Base-by-base conservation (phyloP, 2,329 filamentous ascomycete genomes). In the Epichloe elymi region DNA sequence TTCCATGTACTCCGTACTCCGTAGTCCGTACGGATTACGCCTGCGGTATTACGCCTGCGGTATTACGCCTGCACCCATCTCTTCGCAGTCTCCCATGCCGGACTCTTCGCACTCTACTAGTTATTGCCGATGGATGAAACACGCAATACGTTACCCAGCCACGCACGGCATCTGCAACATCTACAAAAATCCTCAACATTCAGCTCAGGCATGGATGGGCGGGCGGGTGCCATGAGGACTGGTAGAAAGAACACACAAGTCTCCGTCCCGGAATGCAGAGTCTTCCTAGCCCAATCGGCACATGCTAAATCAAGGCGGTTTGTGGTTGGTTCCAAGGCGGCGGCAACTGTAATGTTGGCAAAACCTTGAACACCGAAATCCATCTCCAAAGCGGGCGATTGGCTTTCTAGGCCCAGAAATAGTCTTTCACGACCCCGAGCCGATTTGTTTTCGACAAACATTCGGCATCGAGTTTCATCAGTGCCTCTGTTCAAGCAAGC, bases 361-460 rank as follows among this genome's bases (percentile, higher is more conserved):
- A 46, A 36, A 46, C 14, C 26, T 46, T 23, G 26, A 19, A 8
- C 12, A 12, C 11, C 11, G 26, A 20, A 20, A 46, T 35, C 11
- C 3, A 37, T 20, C 30, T 20, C 44, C 33, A 36, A 15, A 36
- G 30, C 33, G 44, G 30, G n/a, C 14, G 37, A 46, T 23, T 10
- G 35, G 36, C 36, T 45, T 44, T 37, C 26, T 12, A 6, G 3
- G 33, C 30, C 15, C 33, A 8, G n/a, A n/a, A 46, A 38, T 38
- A 33, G 45, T n/a, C 45, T 20, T 46, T 30, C 45, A 19, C 15
- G 19, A 37, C 36, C 46, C 37, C 61, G 60, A 63, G 59, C 63
- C 61, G 54, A 53, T 10, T 44, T 3, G 11, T 4, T 1, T 30
- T 10, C 26, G 8, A 20, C 38, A 39, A 15, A 39, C 38, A 11